Base-by-base conservation (phyloP, 352 stramenopile species). In the Phytophthora constricta region DNA sequence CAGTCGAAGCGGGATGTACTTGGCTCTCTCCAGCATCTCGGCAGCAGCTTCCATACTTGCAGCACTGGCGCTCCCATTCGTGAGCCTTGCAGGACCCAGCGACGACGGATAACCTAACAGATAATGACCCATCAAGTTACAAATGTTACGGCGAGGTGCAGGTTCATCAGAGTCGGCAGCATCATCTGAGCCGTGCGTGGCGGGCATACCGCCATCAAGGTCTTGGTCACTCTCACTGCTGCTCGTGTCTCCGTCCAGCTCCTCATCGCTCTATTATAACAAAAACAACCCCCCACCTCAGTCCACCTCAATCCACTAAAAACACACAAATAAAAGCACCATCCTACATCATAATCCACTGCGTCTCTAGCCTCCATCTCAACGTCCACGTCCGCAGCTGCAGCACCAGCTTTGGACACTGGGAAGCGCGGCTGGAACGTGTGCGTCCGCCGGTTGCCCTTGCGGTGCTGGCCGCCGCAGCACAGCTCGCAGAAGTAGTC, bases 1-100 rank as follows among this genome's bases (percentile, higher is more conserved):
- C 28, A 99, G 82, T 19, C 97, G 92, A 63, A 99, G 72, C n/a
- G 97, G 97, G 58, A 99, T 98, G 77, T 91, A 98, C 79, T 98
- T 98, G 68, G 95, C 87, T 57, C 96, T 87, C 69, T 98, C 94
- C 33, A 90, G 72, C 71, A 98, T 90, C 19, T 71, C 77, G n/a
- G 58, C 33, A 7, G 67, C 67, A 37, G 52, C 50, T 51, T 66
- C 51, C 17, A 52, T 31, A 53, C 45, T 72, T 43, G 49, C 47
- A 48, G 54, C 46, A 31, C 22, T 63, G 17, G 48, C 47, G 28
- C 50, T 54, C 27, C 48, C 62, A 46, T 66, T 61, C 31, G 60
- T 50, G 14, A 79, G 66, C 37, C 60, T 68, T 49, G 56, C 52
- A 17, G 61, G 45, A 49, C 60, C 64, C 5, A 65, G 60, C 25